Conservation (phyloP, 2,329 filamentous ascomycete species). For the Cephalotrichum gorgonifer region DNA sequence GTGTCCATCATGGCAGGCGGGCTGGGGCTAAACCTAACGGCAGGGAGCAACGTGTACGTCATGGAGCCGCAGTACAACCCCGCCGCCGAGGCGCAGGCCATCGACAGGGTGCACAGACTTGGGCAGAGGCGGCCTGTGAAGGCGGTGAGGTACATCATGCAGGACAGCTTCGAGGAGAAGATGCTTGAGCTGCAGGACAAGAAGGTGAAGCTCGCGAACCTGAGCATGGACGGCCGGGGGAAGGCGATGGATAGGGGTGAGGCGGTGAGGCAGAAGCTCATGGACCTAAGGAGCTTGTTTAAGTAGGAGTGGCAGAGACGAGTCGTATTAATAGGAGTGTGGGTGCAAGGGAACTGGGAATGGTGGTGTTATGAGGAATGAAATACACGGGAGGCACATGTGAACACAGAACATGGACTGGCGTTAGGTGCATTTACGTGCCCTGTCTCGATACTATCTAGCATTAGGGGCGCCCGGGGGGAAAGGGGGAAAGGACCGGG, state of each 20-base stretch:
- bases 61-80: slow-evolving; percentile 99
- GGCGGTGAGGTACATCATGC: slow-evolving; percentile 87
- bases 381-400: no score
- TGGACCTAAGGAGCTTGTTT: slow-evolving; percentile 50
- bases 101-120: slow-evolving; percentile 85
- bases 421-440: no score
- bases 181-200: slow-evolving; percentile 83
- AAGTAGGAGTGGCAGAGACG: no score
- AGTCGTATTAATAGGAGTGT: slow-evolving; percentile 3
- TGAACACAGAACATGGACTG: no score
- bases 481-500: no score
- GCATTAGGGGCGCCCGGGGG: no score
- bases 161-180: slow-evolving; percentile 83
- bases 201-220: slow-evolving; percentile 81
- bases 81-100: slow-evolving; percentile 84
- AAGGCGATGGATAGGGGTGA: slow-evolving; percentile 38
- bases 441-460: no score
- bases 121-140: slow-evolving; percentile 82
- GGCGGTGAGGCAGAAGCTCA: slow-evolving; percentile 49
- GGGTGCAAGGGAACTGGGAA: not conserved
- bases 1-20: slow-evolving; percentile 90
- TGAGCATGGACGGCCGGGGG: slow-evolving; percentile 66
- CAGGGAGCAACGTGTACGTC: slow-evolving; percentile 79
- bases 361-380: no score
- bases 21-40: slow-evolving; percentile 80